Percentiles rank a stretch among this genome's conserved stretches.
Evolutionary conservation across 495 filamentous ascomycete species (phyloP).

Genomic region (Neurospora tetraspora): DNA sequence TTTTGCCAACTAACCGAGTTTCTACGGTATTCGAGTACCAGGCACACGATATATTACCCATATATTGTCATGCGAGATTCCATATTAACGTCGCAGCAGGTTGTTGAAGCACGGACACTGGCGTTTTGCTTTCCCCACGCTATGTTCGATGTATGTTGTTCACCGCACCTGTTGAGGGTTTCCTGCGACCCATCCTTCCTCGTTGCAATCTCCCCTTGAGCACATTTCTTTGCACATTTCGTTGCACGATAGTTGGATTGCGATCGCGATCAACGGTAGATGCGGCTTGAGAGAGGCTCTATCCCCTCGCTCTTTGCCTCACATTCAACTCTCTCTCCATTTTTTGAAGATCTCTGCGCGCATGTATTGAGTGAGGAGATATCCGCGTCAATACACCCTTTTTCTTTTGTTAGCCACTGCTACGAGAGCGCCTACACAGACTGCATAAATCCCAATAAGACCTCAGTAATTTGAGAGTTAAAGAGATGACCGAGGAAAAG

Average conservation of each 20-base stretch:
- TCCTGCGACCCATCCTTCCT: background rate
- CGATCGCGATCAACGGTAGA: background rate
- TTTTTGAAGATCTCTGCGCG: background rate
- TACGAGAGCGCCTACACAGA: background rate
- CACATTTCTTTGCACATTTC: background rate
- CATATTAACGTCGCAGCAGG: background rate
- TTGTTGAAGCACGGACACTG: background rate
- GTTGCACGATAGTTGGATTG: background rate
- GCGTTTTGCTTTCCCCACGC: background rate
- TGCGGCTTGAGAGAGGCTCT: background rate
- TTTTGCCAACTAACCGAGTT: too few species aligned
- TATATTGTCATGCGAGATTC: background rate
- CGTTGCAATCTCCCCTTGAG: background rate
- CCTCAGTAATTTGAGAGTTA: background rate
- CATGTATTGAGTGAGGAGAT: background rate
- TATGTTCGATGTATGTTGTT: background rate
- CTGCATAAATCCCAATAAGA: background rate
- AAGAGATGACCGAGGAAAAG: slow-evolving; percentile 1
- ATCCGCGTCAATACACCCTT: background rate
- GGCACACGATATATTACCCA: background rate
- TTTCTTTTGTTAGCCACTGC: background rate
- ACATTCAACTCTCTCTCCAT: background rate
- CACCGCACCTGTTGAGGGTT: background rate
- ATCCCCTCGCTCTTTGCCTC: background rate
- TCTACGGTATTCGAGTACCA: background rate